These are phyloP conservation scores for Penicillium capsulatum DNA, from an alignment of 2,329 filamentous ascomycete genomes.

Conservation along the genomic window DNA sequence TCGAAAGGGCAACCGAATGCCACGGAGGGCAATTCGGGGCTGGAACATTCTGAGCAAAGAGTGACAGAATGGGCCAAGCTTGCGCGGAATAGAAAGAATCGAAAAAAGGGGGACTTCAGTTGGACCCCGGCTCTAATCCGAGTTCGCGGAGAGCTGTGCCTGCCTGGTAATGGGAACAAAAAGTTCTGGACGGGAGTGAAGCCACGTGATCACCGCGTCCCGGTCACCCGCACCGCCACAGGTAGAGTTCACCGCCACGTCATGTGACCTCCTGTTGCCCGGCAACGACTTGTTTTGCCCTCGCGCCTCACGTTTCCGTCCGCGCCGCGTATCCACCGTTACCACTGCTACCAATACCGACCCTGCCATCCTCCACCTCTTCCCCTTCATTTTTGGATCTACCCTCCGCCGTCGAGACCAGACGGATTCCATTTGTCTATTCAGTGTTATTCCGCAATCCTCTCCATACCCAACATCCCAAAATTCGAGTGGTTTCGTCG, in stretches of 20 bases:
- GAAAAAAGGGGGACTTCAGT: constrained; percentile 4
- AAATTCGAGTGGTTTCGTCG: not conserved
- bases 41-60: constrained; percentile 55
- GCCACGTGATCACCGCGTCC: not conserved
- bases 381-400: constrained; percentile 26
- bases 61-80: constrained; percentile 3
- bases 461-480: constrained; percentile 8
- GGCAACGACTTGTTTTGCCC: constrained; percentile 32
- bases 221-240: constrained; percentile 3
- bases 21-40: constrained; percentile 57
- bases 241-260: not conserved
- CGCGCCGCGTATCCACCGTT: constrained; percentile 21
- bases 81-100: not conserved
- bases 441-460: constrained; percentile 5
- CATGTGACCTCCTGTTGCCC: constrained; percentile 46
- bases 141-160: constrained; percentile 1
- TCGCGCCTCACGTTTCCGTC: constrained; percentile 18
- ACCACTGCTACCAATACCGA: constrained; percentile 17
- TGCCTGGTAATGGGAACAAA: constrained; percentile 10
- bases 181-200: constrained; percentile 18
- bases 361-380: constrained; percentile 1
- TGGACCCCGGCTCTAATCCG: not conserved
- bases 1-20: constrained; percentile 47
- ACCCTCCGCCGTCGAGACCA: constrained; percentile 8
- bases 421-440: constrained; percentile 11